A percentile compares a stretch with the other conserved stretches of the same genome.
These are phyloP conservation scores for Candida buenavistaensis DNA, from an alignment of 1,139 yeast genomes.

Conservation along the genomic window DNA sequence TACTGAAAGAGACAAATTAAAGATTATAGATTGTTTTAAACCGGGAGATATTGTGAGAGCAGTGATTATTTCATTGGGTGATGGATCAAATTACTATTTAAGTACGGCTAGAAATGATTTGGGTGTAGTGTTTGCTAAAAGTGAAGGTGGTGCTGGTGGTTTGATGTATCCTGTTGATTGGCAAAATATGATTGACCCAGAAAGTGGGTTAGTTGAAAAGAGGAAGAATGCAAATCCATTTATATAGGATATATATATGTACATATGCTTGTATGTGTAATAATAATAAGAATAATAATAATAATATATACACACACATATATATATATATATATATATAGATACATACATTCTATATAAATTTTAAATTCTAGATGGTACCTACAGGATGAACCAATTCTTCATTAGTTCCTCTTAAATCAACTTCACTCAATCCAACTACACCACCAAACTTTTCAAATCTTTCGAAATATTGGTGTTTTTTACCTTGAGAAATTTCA, in stretches of 20 bases:
- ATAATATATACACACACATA: neutral
- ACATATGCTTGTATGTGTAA: neutral
- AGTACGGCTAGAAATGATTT: conserved; percentile 88
- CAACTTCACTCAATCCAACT: conserved; percentile 61
- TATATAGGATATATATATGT: conserved; percentile 7
- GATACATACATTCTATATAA: neutral
- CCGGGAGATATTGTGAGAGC: conserved; percentile 96
- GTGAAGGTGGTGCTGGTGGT: conserved; percentile 69
- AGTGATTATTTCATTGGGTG: conserved; percentile 80
- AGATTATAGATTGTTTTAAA: conserved; percentile 71
- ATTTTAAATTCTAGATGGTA: conserved; percentile 11
- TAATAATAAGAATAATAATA: neutral
- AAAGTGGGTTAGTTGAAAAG: conserved; percentile 70
- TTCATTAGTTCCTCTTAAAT: conserved; percentile 62
- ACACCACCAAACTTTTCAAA: conserved; percentile 40
- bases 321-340: conserved; percentile 4
- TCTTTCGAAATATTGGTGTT: conserved; percentile 34
- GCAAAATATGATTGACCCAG: conserved; percentile 87
- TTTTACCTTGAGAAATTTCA: conserved; percentile 38
- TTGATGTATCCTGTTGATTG: conserved; percentile 91
- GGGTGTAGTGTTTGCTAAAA: conserved; percentile 89
- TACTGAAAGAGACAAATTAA: conserved; percentile 87
- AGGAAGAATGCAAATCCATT: conserved; percentile 95
- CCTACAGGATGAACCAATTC: conserved; percentile 40
- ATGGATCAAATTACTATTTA: conserved; percentile 86